Percentiles rank a stretch among this genome's conserved stretches.
Conservation (phyloP, 129 eudicot species). For the Kitagawia praeruptora region DNA sequence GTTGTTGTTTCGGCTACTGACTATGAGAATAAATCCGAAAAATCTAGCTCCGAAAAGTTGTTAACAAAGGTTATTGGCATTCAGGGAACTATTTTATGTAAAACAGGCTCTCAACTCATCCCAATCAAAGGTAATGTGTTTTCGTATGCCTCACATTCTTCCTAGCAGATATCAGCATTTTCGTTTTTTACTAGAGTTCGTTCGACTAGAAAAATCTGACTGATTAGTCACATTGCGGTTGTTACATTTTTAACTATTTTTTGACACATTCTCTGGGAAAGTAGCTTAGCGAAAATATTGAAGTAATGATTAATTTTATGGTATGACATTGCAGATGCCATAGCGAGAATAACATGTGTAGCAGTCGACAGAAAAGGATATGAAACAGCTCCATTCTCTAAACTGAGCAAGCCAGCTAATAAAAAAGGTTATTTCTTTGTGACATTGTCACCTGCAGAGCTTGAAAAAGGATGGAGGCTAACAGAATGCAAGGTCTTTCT, state of each 20-base stretch:
- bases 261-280: no score
- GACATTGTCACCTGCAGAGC: slow-evolving; percentile 4
- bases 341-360: slow-evolving; percentile 1
- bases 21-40: background rate
- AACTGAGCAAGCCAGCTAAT: background rate
- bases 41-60: background rate
- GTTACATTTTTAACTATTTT: no score
- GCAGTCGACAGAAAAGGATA: background rate
- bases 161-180: background rate
- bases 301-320: background rate
- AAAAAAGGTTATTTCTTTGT: background rate
- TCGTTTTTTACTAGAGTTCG: no score
- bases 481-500: background rate
- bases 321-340: background rate
- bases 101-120: background rate
- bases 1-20: background rate
- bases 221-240: no score
- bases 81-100: background rate
- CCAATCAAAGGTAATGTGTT: slow-evolving; percentile 1
- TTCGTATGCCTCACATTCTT: background rate
- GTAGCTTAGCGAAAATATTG: no score
- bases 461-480: background rate
- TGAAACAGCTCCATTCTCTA: background rate
- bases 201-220: background rate
- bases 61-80: background rate